Base-by-base conservation (phyloP, 1,284 basidiomycete genomes). In the Cystobasidium pallidum region DNA sequence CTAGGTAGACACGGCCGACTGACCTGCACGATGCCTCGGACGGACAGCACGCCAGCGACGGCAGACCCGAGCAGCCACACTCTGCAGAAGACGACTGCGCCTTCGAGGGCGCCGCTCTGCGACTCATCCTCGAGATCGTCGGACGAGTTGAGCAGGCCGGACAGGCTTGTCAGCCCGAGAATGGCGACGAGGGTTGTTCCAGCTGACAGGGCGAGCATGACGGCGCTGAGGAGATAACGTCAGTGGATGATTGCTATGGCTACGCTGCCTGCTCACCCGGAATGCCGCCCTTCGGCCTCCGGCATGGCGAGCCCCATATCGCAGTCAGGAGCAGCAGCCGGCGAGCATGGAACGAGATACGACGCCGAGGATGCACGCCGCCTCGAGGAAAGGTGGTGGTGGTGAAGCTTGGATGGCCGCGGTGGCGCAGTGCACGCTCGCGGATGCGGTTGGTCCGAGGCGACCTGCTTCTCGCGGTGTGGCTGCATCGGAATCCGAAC, bases 41-140 rank as follows among this genome's bases (percentile, higher is more conserved):
- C 61, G 55, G 54, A 59, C 26, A 64, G 21, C 17, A 64, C 59
- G 24, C 68, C 68, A 1, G 39, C 45, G 49, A 71, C 26, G 36
- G 52, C 59, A 52, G 68, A 54, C 15, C 32, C 45, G 10, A 71
- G 34, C 57, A 71, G 41, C 68, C 68, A 71, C 19, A 71, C 61
- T 45, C 68, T 47, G 32, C 30, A 34, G 28, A 43, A 47, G n/a
- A 63, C 32, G 51, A 71, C 52, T 24, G 34, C 51, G 3, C 47
- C 61, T n/a, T 71, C 57, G 15, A 71, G 28, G 1, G 49, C 36
- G 21, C 64, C 68, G 32, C 51, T 47, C 51, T 63, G 36, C 36
- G 59, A 30, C 36, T 71, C 68, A 13, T 63, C 68, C 36, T 71
- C 68, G 28, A 59, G 52, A n/a, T 71, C 68, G 41, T 66, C 64